phyloP scores from a whole-genome alignment of 208 protist genomes.

The Trypanosoma cruzi region DNA sequence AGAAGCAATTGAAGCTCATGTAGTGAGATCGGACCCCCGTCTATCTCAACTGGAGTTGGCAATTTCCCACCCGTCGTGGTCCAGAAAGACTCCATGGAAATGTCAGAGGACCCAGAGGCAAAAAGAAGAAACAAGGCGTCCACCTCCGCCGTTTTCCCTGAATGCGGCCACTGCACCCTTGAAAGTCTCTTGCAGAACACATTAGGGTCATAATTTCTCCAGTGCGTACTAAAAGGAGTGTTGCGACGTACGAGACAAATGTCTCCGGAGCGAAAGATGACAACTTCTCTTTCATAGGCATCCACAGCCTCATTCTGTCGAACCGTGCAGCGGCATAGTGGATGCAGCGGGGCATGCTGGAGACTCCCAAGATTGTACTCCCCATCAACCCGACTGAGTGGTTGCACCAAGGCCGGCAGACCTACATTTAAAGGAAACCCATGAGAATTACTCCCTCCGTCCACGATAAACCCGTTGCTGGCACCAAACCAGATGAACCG shows the following conservation, averaged over 20 bases:
- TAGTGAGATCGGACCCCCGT: background rate
- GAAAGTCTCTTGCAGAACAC: slow-evolving; percentile 7
- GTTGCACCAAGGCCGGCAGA: background rate
- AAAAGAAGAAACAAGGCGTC: slow-evolving; percentile 17
- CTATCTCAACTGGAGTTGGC: background rate
- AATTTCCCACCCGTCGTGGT: background rate
- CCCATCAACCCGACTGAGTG: background rate
- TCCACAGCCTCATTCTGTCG: background rate
- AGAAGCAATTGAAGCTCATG: slow-evolving; percentile 3
- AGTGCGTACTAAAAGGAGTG: background rate
- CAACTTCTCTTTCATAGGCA: slow-evolving; percentile 6
- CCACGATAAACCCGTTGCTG: background rate
- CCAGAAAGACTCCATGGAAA: slow-evolving; percentile 14
- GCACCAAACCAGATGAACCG: slow-evolving; percentile 1
- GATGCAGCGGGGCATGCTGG: slow-evolving; percentile 9
- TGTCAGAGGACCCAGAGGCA: slow-evolving; percentile 11
- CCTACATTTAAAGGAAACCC: slow-evolving; percentile 5
- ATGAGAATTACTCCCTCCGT: background rate
- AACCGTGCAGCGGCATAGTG: slow-evolving; percentile 13
- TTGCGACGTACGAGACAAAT: slow-evolving; percentile 17
- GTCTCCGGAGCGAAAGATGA: slow-evolving; percentile 27
- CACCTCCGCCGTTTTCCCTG: background rate
- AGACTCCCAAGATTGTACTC: slow-evolving; percentile 16
- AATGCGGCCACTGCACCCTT: slow-evolving; percentile 18
- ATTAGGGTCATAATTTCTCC: background rate